Evolutionary conservation across 371 early-diverging fungal species (phyloP).

Genomic region (Lichtheimia ornata): DNA sequence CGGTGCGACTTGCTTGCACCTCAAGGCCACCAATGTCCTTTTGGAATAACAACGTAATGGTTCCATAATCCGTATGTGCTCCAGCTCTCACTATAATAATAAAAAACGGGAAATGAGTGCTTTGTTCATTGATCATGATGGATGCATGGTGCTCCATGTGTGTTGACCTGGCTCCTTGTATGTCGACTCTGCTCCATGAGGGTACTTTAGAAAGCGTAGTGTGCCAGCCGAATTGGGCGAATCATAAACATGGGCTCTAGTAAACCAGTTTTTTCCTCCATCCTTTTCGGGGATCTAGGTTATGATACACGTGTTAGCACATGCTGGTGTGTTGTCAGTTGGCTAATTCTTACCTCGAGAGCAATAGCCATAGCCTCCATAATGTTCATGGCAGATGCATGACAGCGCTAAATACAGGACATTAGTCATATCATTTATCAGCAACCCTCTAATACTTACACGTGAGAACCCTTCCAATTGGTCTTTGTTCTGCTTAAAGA

Average conservation of each 20-base stretch:
- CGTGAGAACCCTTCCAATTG: slow-evolving; percentile 12
- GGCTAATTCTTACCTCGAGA: slow-evolving; percentile 16
- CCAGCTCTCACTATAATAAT: slow-evolving; percentile 7
- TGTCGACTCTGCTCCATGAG: slow-evolving; percentile 17
- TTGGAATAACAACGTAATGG: slow-evolving; percentile 64
- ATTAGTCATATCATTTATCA: not conserved
- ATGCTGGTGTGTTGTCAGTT: not conserved
- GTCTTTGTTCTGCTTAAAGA: slow-evolving; percentile 8
- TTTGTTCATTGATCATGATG: not conserved
- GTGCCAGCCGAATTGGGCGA: slow-evolving; percentile 32
- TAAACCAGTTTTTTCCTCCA: slow-evolving; percentile 49
- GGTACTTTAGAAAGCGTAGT: slow-evolving; percentile 57
- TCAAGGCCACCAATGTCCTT: slow-evolving; percentile 63
- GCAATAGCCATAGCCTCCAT: slow-evolving; percentile 17
- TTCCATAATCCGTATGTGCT: slow-evolving; percentile 61
- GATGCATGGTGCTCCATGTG: slow-evolving; percentile 42
- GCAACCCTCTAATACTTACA: not conserved
- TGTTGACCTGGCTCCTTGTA: slow-evolving; percentile 17
- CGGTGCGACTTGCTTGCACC: slow-evolving; percentile 37
- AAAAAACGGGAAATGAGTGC: not conserved
- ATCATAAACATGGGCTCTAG: slow-evolving; percentile 45
- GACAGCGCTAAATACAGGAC: slow-evolving; percentile 9
- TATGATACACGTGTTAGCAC: not conserved
- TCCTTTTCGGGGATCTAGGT: slow-evolving; percentile 40
- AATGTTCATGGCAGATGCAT: slow-evolving; percentile 11